Conservation (phyloP, 2,329 filamentous ascomycete genomes). For the Epichloe festucae region DNA sequence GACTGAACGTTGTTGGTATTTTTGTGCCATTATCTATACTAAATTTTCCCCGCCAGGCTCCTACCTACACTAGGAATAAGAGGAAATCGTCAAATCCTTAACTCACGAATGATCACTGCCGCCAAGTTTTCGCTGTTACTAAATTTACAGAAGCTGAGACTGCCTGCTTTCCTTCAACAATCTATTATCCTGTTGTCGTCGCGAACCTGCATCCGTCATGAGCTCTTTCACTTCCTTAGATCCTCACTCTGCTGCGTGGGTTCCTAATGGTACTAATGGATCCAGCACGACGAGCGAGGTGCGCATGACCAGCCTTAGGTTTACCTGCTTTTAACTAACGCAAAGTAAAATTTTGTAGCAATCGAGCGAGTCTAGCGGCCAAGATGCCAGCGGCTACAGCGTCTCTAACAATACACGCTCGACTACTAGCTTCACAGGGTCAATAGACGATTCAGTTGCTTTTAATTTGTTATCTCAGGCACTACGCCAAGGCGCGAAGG, state of each 20-base stretch:
- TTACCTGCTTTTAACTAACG: background rate
- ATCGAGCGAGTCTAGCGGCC: constrained; percentile 1
- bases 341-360: background rate
- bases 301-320: background rate
- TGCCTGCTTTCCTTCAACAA: background rate
- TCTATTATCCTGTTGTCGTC: background rate
- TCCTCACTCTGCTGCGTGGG: constrained; percentile 4
- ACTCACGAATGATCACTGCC: background rate
- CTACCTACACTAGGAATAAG: too few species aligned
- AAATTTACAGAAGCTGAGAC: background rate
- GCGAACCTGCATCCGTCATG: background rate
- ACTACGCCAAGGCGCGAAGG: constrained; percentile 1
- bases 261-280: background rate
- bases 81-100: background rate
- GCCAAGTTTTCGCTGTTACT: background rate
- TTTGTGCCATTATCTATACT: background rate
- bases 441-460: constrained; percentile 1
- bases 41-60: background rate
- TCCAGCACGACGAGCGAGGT: constrained; percentile 4
- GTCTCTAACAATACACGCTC: constrained; percentile 3
- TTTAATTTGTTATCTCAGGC: constrained; percentile 2
- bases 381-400: background rate
- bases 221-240: background rate
- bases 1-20: too few species aligned
- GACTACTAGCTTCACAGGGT: constrained; percentile 1